These are phyloP conservation scores for Oryza officinalis DNA, from an alignment of 176 grass and related monocot genomes.

Conservation along the genomic window DNA sequence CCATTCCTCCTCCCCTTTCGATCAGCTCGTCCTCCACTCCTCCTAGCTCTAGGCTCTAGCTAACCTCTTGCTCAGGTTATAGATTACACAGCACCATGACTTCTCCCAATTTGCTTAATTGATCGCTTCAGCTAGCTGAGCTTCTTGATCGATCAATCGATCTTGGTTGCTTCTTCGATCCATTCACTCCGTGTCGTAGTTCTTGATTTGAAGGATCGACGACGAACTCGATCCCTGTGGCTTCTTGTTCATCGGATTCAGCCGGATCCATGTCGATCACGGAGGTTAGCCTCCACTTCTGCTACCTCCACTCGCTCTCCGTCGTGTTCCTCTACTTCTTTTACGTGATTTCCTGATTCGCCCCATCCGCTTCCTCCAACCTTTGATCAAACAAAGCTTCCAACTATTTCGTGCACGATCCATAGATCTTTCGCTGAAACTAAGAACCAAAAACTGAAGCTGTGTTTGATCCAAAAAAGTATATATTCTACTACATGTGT, in stretches of 20 bases:
- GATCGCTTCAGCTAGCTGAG: neutral
- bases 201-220: neutral
- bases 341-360: conserved; percentile 79
- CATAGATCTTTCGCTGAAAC: neutral
- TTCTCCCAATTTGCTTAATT: neutral
- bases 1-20: neutral
- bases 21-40: neutral
- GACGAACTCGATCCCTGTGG: neutral
- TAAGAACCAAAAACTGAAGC: neutral
- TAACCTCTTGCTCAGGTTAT: neutral
- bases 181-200: neutral
- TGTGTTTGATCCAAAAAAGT: conserved; percentile 22
- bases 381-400: conserved; percentile 38
- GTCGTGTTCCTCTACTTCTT: conserved; percentile 91
- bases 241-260: neutral
- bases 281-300: conserved; percentile 52
- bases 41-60: neutral
- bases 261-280: conserved; percentile 40
- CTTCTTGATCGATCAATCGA: neutral
- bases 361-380: neutral
- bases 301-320: conserved; percentile 91
- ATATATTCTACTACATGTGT: conserved; percentile 23
- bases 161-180: neutral
- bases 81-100: neutral
- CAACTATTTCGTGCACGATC: neutral